Base-by-base conservation (phyloP, 2,329 filamentous ascomycete genomes). In the Monosporascus ibericus region DNA sequence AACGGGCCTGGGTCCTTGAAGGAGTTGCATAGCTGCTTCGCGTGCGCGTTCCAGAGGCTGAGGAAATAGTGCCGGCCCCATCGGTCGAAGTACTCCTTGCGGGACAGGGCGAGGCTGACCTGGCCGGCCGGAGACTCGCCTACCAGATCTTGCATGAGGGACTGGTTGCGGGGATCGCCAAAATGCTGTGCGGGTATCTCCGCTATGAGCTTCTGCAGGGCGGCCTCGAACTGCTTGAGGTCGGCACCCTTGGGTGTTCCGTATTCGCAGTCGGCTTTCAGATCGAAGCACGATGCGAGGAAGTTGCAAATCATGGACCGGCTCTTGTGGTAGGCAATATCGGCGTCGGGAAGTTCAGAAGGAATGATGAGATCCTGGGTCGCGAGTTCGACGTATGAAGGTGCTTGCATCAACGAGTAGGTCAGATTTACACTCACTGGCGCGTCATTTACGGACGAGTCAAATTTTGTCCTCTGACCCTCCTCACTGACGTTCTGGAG, bases 1-100 rank as follows among this genome's bases (percentile, higher is more conserved):
- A 80, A 71, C 4, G 81, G 79, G 0, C 82, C 82, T 0, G 76
- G 69, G 54, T 85, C 82, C 60, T 84, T 83, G 74, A 84, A 85
- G 0, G 77, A 78, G 62, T 82, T 84, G 69, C 81, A 83, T 9
- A 78, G 66, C 63, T 85, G 82, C 24, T 75, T 72, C 1, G 72
- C 69, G 58, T 86, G 80, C 0, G 81, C 81, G 54, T 77, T 74
- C 25, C 78, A 75, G 2, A 84, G 69, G 6, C 78, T 80, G 0
- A 76, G 76, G 6, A 85, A 72, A 62, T 80, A 86, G 63, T 85
- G 81, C 5, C 63, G 60, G 7, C 81, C 81, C 82, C 82, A 86
- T 63, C 66, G 72, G 2, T 38, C 3, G 57, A 76, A 81, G 58
- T 74, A 75, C 0, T 60, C 53, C 0, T 51, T 18, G 0, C 58